phyloP scores from a whole-genome alignment of 768 basidiomycete genomes.

The Tylopilus sp. region DNA sequence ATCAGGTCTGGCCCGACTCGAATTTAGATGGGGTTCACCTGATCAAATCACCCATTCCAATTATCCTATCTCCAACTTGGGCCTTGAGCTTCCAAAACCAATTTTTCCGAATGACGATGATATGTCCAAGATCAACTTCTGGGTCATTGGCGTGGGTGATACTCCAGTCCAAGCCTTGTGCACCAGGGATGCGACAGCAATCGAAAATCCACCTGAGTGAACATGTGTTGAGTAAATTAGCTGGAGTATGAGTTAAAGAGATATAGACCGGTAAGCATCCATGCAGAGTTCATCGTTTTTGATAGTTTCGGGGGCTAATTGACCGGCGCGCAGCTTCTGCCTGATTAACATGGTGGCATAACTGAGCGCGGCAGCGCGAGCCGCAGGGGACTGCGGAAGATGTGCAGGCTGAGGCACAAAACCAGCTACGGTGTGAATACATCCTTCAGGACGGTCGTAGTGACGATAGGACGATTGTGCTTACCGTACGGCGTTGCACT shows the following conservation, averaged over 20 bases:
- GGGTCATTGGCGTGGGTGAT: conserved; percentile 56
- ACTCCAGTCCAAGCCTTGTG: conserved; percentile 76
- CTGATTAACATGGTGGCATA: conserved; percentile 74
- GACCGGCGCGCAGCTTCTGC: conserved; percentile 60
- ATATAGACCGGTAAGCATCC: conserved; percentile 74
- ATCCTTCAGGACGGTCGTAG: conserved; percentile 10
- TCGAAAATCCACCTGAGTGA: conserved; percentile 84
- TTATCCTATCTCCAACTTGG: conserved; percentile 49
- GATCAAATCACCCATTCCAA: conserved; percentile 63
- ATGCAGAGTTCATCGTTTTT: conserved; percentile 76
- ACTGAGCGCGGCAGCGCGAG: conserved; percentile 69
- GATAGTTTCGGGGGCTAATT: conserved; percentile 57
- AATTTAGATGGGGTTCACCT: no score
- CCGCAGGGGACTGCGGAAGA: conserved; percentile 53
- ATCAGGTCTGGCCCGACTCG: no score
- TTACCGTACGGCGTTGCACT: conserved; percentile 94
- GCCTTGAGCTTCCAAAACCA: conserved; percentile 79
- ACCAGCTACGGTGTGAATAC: conserved; percentile 51
- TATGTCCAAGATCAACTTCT: conserved; percentile 61
- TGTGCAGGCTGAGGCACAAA: conserved; percentile 66
- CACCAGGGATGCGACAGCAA: conserved; percentile 76
- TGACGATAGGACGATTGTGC: conserved; percentile 13
- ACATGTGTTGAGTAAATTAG: neutral
- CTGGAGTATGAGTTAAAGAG: neutral
- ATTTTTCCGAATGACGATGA: conserved; percentile 83